Conservation (phyloP, 1,284 basidiomycete genomes). For the Moesziomyces sp. region DNA sequence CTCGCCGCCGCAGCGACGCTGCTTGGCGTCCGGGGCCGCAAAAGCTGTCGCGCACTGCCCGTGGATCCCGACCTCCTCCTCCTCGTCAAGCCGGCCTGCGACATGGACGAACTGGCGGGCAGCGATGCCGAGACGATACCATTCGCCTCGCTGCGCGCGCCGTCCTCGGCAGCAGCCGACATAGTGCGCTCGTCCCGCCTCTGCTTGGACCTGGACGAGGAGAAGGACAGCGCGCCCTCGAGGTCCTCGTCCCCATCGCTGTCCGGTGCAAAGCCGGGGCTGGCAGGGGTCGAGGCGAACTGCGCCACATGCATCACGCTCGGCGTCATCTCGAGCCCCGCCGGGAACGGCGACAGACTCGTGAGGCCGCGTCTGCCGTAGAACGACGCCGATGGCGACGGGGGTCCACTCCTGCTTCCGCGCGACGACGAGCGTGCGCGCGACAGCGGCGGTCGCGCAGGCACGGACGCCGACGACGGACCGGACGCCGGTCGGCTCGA, state of each 20-base stretch:
- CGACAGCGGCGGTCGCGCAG: conserved; percentile 11
- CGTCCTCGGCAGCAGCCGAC: conserved; percentile 8
- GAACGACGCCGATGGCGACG: conserved; percentile 45
- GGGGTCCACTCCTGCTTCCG: conserved; percentile 46
- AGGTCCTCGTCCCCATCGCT: conserved; percentile 38
- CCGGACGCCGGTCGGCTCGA: conserved; percentile 3
- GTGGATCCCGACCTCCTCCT: conserved; percentile 24
- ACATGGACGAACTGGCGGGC: conserved; percentile 16
- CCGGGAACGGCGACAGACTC: conserved; percentile 36
- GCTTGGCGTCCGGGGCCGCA: conserved; percentile 30
- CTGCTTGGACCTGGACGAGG: conserved; percentile 33
- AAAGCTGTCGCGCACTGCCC: conserved; percentile 29
- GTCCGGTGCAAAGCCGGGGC: conserved; percentile 37
- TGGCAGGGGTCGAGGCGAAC: conserved; percentile 24
- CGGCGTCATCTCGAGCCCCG: conserved; percentile 43
- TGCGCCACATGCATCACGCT: conserved; percentile 21
- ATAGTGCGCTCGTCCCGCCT: conserved; percentile 31
- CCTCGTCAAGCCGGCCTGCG: conserved; percentile 19
- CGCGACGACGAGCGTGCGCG: conserved; percentile 31
- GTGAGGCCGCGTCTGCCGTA: conserved; percentile 43
- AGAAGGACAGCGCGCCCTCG: conserved; percentile 32
- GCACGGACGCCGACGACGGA: conserved; percentile 10
- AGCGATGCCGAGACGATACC: conserved; percentile 5
- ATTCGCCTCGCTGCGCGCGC: conserved; percentile 1
- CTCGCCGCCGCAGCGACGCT: conserved; percentile 4